Evolutionary conservation across 257 asterid species (phyloP).

Genomic region (Nicotiana knightiana): DNA sequence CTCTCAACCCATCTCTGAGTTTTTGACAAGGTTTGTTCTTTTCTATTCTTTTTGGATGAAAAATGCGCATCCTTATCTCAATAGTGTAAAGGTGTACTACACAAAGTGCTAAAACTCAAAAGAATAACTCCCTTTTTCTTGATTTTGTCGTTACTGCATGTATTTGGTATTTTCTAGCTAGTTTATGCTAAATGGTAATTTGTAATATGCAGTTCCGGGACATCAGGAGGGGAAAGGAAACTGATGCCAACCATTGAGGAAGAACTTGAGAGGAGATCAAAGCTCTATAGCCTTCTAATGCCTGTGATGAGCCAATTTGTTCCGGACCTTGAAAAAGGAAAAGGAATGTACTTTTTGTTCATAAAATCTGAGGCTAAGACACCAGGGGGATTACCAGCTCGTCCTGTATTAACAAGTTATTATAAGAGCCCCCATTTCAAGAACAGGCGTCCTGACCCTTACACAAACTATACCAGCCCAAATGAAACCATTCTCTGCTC

Average conservation of each 20-base stretch:
- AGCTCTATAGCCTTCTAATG: conserved; percentile 81
- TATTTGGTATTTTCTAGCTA: background rate
- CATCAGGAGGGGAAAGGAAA: conserved; percentile 63
- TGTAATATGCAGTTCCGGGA: conserved; percentile 21
- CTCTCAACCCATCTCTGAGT: conserved; percentile 66
- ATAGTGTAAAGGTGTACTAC: background rate
- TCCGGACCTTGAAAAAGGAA: conserved; percentile 66
- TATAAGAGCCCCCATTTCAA: conserved; percentile 81
- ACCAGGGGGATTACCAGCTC: conserved; percentile 73
- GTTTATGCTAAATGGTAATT: too few species aligned
- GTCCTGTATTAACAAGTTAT: conserved; percentile 82
- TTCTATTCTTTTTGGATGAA: background rate
- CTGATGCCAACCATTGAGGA: conserved; percentile 91
- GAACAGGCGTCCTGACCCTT: conserved; percentile 69
- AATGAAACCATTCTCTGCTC: conserved; percentile 75
- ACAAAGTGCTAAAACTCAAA: background rate
- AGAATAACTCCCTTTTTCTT: background rate
- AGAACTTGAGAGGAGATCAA: conserved; percentile 59
- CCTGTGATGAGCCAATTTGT: conserved; percentile 86
- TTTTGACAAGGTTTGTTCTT: conserved; percentile 51
- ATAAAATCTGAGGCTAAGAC: conserved; percentile 70
- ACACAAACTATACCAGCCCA: conserved; percentile 92
- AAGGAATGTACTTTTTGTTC: conserved; percentile 86
- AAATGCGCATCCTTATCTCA: background rate
- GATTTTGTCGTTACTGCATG: conserved; percentile 10